Percentiles rank a stretch among this genome's conserved stretches.
phyloP scores from a whole-genome alignment of 371 early-diverging fungal species.

The Rhizopus sp. region DNA sequence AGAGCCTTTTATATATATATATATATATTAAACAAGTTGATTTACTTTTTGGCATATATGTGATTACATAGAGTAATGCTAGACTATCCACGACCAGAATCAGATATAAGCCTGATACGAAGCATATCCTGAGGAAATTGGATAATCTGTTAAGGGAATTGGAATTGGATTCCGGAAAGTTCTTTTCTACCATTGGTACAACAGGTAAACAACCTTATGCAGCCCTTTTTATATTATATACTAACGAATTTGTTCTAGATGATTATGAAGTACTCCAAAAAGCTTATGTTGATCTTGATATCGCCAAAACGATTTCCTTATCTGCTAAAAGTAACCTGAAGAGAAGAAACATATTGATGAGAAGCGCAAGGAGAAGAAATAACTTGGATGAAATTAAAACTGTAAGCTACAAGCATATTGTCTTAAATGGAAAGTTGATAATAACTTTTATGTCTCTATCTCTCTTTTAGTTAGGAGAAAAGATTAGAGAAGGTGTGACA shows the following conservation, averaged over 20 bases:
- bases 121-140: constrained; percentile 45
- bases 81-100: constrained; percentile 31
- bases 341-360: constrained; percentile 31
- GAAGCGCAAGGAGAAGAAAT: constrained; percentile 31
- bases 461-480: constrained; percentile 25
- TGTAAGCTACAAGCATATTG: too few species aligned
- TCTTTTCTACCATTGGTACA: constrained; percentile 42
- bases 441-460: too few species aligned
- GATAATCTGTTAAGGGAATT: constrained; percentile 45
- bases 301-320: constrained; percentile 50
- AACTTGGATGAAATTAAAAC: constrained; percentile 26
- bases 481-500: constrained; percentile 32
- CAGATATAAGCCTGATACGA: constrained; percentile 50
- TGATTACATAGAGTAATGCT: constrained; percentile 30
- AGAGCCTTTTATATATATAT: too few species aligned
- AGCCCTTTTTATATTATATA: neutral
- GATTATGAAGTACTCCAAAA: constrained; percentile 48
- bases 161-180: constrained; percentile 46
- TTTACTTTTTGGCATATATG: too few species aligned
- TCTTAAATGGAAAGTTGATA: too few species aligned
- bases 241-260: constrained; percentile 20
- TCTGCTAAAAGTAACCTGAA: constrained; percentile 51
- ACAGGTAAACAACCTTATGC: too few species aligned
- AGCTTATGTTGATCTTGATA: constrained; percentile 49
- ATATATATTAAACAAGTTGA: too few species aligned